These are phyloP conservation scores for Endoconidiophora laricicola DNA, from an alignment of 2,329 filamentous ascomycete genomes.

Conservation along the genomic window DNA sequence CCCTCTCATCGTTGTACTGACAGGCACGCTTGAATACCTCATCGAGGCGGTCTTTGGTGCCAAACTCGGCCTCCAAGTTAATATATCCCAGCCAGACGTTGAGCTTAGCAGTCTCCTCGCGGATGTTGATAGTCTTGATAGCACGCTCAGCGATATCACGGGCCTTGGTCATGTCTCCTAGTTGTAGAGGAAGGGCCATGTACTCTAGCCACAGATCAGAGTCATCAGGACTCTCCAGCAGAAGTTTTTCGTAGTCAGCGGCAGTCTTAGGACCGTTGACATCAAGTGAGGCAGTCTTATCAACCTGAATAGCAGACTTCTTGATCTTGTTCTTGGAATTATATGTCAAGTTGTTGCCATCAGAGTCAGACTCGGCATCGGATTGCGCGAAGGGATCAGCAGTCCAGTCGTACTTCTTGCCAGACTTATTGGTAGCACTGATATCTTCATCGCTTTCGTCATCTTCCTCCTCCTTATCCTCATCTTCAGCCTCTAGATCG, in stretches of 20 bases:
- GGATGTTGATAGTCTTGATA: constrained; percentile 75
- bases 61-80: constrained; percentile 86
- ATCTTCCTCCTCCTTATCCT: constrained; percentile 24
- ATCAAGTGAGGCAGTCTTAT: constrained; percentile 84
- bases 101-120: constrained; percentile 80
- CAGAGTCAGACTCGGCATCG: constrained; percentile 30
- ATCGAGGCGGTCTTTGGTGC: constrained; percentile 65
- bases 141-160: constrained; percentile 82
- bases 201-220: constrained; percentile 89
- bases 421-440: constrained; percentile 26
- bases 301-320: constrained; percentile 55
- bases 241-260: constrained; percentile 82
- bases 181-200: constrained; percentile 95
- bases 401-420: constrained; percentile 81
- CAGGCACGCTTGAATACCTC: constrained; percentile 82
- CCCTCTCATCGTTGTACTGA: constrained; percentile 81
- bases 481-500: constrained; percentile 24
- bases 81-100: constrained; percentile 91
- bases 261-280: constrained; percentile 74
- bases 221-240: constrained; percentile 86
- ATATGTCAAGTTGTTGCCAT: constrained; percentile 40
- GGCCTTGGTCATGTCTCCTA: constrained; percentile 76
- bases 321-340: constrained; percentile 45
- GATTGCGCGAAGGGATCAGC: constrained; percentile 49
- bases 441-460: constrained; percentile 25